Base-by-base conservation (phyloP, 2,329 filamentous ascomycete species). In the Aspergillus brasiliensis region DNA sequence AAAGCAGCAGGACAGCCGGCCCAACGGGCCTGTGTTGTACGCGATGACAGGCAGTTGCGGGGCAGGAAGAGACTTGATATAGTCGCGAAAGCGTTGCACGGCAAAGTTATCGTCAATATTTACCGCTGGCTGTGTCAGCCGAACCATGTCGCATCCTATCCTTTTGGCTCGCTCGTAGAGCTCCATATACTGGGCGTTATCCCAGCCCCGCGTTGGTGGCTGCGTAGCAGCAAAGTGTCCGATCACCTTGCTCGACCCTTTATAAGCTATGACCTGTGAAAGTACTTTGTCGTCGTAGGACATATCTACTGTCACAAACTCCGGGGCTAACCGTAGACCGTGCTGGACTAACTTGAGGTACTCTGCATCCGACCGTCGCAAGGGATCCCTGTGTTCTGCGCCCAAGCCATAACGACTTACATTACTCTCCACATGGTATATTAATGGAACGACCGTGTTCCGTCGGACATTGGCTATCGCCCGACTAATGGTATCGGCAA, bases 1-100 rank as follows among this genome's bases (percentile, higher is more conserved):
- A 73, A 89, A 87, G 62, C 84, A 88, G 25, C 84, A 83, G 0
- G 89, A 91, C 51, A 83, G 81, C 44, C 87, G 82, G 0, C 89
- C 89, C 4, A 85, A 74, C 6, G 78, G 73, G 0, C 88, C 88
- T 0, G 86, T 86, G 65, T 90, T 90, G 74, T 88, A 90, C 8
- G 84, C 82, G 21, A 88, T 84, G 1, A 90, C 60, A 0, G 87
- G 85, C 13, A 86, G 73, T 5, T 75, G 75, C 0, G 77, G 75
- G 0, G 77, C 77, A 0, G 77, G 73, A 3, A 82, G 69, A 11
- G 74, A 73, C 49, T 77, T 75, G 4, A 86, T 77, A 15, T 79
- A 77, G 37, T 81, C 78, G 59, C 83, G 82, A 27, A 90, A 81
- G 10, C 80, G 78, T 31, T 84, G 79, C 15, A 89, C 81, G 3